These are phyloP conservation scores for Camellia japonica DNA, from an alignment of 148 eudicot genomes.

Conservation along the genomic window DNA sequence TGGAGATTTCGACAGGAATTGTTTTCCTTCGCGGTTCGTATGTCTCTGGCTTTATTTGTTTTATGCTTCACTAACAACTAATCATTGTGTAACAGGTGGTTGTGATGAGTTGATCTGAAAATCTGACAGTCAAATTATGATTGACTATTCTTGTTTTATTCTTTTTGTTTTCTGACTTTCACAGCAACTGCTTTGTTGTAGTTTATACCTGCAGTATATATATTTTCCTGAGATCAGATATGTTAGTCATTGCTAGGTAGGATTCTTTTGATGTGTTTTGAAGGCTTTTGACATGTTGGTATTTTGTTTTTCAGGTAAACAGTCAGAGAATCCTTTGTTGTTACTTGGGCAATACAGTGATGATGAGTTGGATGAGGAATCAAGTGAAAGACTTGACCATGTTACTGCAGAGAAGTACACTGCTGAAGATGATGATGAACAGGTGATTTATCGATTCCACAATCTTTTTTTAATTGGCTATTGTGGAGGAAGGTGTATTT, in stretches of 20 bases:
- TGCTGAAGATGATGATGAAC: slow-evolving; percentile 29
- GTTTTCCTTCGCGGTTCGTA: slow-evolving; percentile 78
- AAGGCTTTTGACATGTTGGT: slow-evolving; percentile 27
- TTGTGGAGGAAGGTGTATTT: neutral
- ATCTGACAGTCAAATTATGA: slow-evolving; percentile 11
- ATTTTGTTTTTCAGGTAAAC: slow-evolving; percentile 59
- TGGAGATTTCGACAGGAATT: slow-evolving; percentile 56
- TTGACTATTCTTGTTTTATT: slow-evolving; percentile 4
- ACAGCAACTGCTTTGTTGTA: slow-evolving; percentile 1
- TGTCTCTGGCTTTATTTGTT: slow-evolving; percentile 73
- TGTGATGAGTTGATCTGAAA: slow-evolving; percentile 29
- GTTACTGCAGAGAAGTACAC: slow-evolving; percentile 25
- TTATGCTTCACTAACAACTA: slow-evolving; percentile 55
- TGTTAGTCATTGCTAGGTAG: slow-evolving; percentile 11
- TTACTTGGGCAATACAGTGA: slow-evolving; percentile 97
- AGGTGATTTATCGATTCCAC: slow-evolving; percentile 40
- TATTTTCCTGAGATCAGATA: slow-evolving; percentile 16
- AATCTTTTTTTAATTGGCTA: neutral
- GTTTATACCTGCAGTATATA: neutral
- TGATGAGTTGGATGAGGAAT: slow-evolving; percentile 76
- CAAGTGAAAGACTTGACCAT: slow-evolving; percentile 37
- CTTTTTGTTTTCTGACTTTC: neutral
- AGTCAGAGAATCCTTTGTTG: slow-evolving; percentile 67
- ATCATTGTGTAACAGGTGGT: slow-evolving; percentile 57
- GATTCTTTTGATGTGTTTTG: slow-evolving; percentile 16